Conservation (phyloP, 108 stramenopile species). For the Conticribra weissflogii region DNA sequence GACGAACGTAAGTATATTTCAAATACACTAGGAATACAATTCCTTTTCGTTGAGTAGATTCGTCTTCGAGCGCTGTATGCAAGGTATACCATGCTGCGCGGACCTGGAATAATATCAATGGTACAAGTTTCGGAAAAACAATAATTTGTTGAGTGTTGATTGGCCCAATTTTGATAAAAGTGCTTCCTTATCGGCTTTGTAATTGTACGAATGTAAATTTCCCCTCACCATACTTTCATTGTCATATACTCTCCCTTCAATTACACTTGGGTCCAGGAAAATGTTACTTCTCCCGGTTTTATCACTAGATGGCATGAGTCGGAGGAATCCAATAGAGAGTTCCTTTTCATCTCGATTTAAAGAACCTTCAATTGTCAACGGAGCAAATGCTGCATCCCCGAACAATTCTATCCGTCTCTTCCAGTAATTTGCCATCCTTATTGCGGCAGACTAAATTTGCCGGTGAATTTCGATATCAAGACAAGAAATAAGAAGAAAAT, state of each 20-base stretch:
- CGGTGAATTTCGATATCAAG: too few species aligned
- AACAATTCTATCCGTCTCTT: constrained; percentile 26
- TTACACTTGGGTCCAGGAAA: constrained; percentile 53
- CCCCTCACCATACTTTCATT: constrained; percentile 28
- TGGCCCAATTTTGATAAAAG: too few species aligned
- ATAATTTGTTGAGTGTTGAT: too few species aligned
- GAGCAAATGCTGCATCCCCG: constrained; percentile 16
- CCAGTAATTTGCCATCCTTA: constrained; percentile 28
- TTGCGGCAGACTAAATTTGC: constrained; percentile 12
- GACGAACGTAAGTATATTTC: constrained; percentile 6
- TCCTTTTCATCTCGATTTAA: constrained; percentile 10
- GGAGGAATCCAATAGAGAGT: constrained; percentile 22
- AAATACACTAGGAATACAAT: constrained; percentile 36
- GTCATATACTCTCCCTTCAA: constrained; percentile 45
- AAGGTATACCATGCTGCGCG: constrained; percentile 28
- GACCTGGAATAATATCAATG: constrained; percentile 6
- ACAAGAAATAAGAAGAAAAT: too few species aligned
- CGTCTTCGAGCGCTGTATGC: constrained; percentile 35
- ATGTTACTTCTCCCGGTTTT: constrained; percentile 49
- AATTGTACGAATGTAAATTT: not conserved
- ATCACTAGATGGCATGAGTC: constrained; percentile 35
- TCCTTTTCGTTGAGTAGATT: constrained; percentile 35
- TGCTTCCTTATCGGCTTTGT: too few species aligned
- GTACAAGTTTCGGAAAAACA: too few species aligned
- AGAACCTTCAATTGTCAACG: constrained; percentile 12